Evolutionary conservation across 1,139 yeast genomes (phyloP).

Genomic region (Sugiyamaella grinbergsii): DNA sequence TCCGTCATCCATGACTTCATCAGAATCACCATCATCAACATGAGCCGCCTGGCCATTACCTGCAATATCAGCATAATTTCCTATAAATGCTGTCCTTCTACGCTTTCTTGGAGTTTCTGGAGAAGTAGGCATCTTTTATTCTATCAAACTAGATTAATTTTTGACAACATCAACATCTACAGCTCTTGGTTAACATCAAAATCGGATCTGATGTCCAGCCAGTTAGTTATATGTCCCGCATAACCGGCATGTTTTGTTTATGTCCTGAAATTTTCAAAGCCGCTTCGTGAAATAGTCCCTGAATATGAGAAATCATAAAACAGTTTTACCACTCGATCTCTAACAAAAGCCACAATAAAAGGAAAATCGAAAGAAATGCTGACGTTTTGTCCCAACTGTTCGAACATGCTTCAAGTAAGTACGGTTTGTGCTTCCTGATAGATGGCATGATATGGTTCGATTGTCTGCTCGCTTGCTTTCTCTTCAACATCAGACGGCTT

Average conservation of each 20-base stretch:
- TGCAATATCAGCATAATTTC: slow-evolving; percentile 24
- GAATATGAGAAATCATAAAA: too few relatives aligned
- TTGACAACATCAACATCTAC: too few relatives aligned
- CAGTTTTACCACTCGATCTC: neutral
- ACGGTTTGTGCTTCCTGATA: too few relatives aligned
- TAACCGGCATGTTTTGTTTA: slow-evolving; percentile 1
- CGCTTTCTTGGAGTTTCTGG: slow-evolving; percentile 26
- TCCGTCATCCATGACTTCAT: slow-evolving; percentile 16
- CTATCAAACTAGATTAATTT: neutral
- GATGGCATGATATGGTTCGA: too few relatives aligned
- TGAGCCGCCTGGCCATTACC: slow-evolving; percentile 9
- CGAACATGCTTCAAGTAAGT: slow-evolving; percentile 74
- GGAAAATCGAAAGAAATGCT: slow-evolving; percentile 56
- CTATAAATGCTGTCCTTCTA: slow-evolving; percentile 26
- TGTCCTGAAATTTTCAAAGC: neutral
- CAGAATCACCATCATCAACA: slow-evolving; percentile 18
- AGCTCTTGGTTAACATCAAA: too few relatives aligned
- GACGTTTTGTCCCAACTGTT: slow-evolving; percentile 91
- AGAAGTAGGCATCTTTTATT: slow-evolving; percentile 6
- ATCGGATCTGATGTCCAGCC: too few relatives aligned
- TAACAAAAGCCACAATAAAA: neutral
- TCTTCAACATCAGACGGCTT: too few relatives aligned
- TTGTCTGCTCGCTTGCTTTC: too few relatives aligned
- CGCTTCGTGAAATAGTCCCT: neutral
- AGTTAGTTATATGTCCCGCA: neutral